Evolutionary conservation across 805 yeast genomes (phyloP), one percentile per base, ranked within the genome.

Genomic region (Zygosaccharomyces gambellarensis): DNA sequence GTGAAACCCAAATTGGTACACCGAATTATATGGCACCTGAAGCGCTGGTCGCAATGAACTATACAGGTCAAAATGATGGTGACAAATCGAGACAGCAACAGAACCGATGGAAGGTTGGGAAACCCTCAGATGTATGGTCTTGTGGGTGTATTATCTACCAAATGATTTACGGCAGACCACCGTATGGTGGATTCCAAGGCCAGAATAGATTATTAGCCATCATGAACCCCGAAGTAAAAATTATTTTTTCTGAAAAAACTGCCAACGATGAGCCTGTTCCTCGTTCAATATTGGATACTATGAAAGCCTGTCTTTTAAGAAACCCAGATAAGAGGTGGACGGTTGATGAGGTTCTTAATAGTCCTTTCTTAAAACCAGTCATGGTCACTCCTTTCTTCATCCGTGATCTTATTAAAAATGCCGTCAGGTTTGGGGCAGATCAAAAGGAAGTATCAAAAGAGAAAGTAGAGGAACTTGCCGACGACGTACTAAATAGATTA

Each of bases 11-110:
- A 64, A 85, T 90, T 46, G 99, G 99, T 4, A 92, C 99, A 0
- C 96, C 97, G 1, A 89, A 87, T 64, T 94, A 92, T 65, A 94
- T 92, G 98, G 97, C 99, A 0, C 99, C 99, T 0, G 99, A 92
- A 67, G 87, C 97, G 0, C 70, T 92, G 51, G 75, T 85, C 40
- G 95, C 68, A 4, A 85, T 65, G 80, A 74, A 51, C 28, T 59
- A 65, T 14, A 54, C 63, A 10, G 59, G 62, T 14, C 63, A 59
- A 39, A 62, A 62, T 19, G 61, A 55, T 8, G 36, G 36, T 9
- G 38, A 34, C 29, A 49, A 49, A 34, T 40, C 56, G 22, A 56
- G 54, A 12, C 59, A 56, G 28, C 60, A 56, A 29, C 60, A 58
- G 5, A 61, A 59, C 29, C 68, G 69, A 25, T 75, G 80, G 92